Conservation (phyloP, 2,329 filamentous ascomycete genomes). For the Epichloe hybrida region DNA sequence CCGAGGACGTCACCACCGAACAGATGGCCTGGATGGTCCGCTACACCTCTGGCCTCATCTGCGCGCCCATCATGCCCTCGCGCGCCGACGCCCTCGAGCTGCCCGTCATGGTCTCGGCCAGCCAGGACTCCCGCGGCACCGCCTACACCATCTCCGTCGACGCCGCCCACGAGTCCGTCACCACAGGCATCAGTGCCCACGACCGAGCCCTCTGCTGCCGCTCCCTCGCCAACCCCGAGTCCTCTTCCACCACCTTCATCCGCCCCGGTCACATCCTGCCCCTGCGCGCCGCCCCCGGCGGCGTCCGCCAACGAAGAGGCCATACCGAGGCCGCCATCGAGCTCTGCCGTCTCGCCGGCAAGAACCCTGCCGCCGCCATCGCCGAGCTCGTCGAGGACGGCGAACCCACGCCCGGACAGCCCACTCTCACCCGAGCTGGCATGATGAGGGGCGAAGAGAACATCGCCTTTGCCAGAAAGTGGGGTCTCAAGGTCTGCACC, state of each 20-base stretch:
- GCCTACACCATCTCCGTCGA: constrained; percentile 91
- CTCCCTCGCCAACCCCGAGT: constrained; percentile 55
- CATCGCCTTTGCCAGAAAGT: constrained; percentile 73
- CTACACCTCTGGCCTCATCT: constrained; percentile 81
- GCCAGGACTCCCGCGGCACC: constrained; percentile 75
- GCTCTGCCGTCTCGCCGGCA: constrained; percentile 74
- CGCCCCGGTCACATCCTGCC: constrained; percentile 86
- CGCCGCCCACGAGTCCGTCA: constrained; percentile 55
- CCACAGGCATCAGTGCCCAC: constrained; percentile 81
- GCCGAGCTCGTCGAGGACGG: constrained; percentile 87
- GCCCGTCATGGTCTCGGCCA: constrained; percentile 70
- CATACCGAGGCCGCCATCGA: constrained; percentile 94
- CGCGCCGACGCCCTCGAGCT: constrained; percentile 61
- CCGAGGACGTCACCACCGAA: constrained; percentile 65
- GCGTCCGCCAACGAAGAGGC: constrained; percentile 64
- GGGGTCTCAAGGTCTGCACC: constrained; percentile 86
- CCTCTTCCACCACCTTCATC: constrained; percentile 49
- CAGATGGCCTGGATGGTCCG: constrained; percentile 97
- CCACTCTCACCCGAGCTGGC: constrained; percentile 52
- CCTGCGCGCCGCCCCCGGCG: constrained; percentile 63
- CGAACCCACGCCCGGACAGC: constrained; percentile 52
- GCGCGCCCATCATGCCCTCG: constrained; percentile 62
- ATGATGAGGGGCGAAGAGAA: constrained; percentile 91
- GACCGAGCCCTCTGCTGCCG: constrained; percentile 76
- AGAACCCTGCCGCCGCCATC: constrained; percentile 65